Base-by-base conservation (phyloP, 78 protist genomes). In the Guillardia theta region DNA sequence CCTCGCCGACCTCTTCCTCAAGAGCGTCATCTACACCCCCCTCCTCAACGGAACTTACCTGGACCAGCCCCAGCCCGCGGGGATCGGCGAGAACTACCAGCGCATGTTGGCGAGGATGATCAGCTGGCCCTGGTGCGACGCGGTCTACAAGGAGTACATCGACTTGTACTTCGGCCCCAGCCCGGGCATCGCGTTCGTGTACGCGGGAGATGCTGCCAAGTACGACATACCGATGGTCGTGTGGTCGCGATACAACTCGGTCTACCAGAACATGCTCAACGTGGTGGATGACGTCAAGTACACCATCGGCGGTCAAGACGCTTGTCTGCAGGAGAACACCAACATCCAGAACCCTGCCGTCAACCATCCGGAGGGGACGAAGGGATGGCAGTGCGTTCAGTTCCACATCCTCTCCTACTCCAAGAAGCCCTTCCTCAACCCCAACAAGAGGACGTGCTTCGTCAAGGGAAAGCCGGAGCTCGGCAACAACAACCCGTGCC, bases 1-100 rank as follows among this genome's bases (percentile, higher is more conserved):
- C 83, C 4, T 70, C 83, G 22, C 36, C 45, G 83, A 70, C 83
- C 83, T 70, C 83, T 70, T 70, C 41, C n/a, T 70, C n/a, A n/a
- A n/a, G n/a, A n/a, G n/a, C n/a, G n/a, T n/a, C 46, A 24, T 18
- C 41, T 0, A 1, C 9, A 4, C 4, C 45, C 41, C 83, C 45
- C 9, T 70, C 41, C 0, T 70, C 83, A 70, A 70, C 6, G 83
- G 83, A 24, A 19, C 78, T 15, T 24, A 6, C 78, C 15, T 64
- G 43, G 15, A 10, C 78, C 12, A 64, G 78, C 78, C 78, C 39
- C 21, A 64, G 78, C 78, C 78, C n/a, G 83, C 15, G 45, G 83
- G 83, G 3, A 24, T 70, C 21, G 83, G 83, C 0, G 6, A 3
- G 83, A 43, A 70, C 83, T 33, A 33, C 33, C 27, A 70, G 46